Conservation (phyloP, 371 early-diverging fungal species). For the Basidiobolus meristosporus region DNA sequence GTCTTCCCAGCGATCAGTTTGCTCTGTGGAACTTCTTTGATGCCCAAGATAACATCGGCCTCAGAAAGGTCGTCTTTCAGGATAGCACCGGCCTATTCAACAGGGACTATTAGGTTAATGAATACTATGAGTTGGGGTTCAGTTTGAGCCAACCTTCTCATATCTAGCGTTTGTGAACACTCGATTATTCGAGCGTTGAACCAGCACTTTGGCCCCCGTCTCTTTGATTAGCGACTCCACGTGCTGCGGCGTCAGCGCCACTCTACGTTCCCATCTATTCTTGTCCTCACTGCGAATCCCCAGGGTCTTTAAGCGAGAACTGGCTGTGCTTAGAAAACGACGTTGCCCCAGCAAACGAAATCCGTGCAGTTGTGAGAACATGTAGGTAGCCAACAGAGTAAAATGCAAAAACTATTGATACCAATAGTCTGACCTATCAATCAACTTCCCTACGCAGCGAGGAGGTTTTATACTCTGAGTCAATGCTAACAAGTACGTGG, state of each 20-base stretch:
- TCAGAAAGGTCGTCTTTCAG: slow-evolving; percentile 69
- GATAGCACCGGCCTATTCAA: slow-evolving; percentile 60
- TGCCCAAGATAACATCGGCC: slow-evolving; percentile 87
- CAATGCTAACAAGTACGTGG: too few species aligned
- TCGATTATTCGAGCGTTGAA: slow-evolving; percentile 85
- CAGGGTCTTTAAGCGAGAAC: slow-evolving; percentile 14
- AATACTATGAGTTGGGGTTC: neutral
- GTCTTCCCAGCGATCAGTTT: slow-evolving; percentile 72
- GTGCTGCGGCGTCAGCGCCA: slow-evolving; percentile 62
- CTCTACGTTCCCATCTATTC: slow-evolving; percentile 89
- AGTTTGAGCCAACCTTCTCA: slow-evolving; percentile 21
- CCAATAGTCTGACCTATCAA: too few species aligned
- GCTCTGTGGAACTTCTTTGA: slow-evolving; percentile 86
- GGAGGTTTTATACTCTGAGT: too few species aligned
- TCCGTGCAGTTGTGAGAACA: too few species aligned
- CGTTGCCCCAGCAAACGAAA: too few species aligned
- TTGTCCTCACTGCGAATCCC: slow-evolving; percentile 90
- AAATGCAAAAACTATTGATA: too few species aligned
- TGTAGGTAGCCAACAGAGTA: too few species aligned
- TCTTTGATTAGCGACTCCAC: slow-evolving; percentile 61
- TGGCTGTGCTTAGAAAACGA: too few species aligned
- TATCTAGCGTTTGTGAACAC: slow-evolving; percentile 72
- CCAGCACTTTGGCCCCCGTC: slow-evolving; percentile 57
- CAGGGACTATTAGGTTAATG: neutral
- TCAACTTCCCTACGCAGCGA: too few species aligned